Evolutionary conservation across 1,139 yeast species (phyloP).

Genomic region (Geotrichum phurueaensis): DNA sequence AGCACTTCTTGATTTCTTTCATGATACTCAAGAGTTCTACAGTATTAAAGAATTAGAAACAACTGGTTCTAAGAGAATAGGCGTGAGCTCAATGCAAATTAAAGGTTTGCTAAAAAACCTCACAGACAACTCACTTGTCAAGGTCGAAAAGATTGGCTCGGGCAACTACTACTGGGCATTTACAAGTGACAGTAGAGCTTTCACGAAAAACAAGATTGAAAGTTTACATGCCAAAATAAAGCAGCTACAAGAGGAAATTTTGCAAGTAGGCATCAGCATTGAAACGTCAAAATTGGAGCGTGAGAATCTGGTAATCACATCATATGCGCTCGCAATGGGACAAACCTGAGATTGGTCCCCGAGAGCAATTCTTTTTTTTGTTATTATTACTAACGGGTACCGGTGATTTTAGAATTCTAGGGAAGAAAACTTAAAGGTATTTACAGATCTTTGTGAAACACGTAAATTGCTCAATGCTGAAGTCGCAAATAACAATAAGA

Average conservation of each 20-base stretch:
- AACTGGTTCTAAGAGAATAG: slow-evolving; percentile 42
- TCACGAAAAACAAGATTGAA: slow-evolving; percentile 17
- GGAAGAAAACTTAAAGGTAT: not conserved
- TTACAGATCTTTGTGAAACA: not conserved
- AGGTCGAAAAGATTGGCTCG: slow-evolving; percentile 49
- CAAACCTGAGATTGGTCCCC: not conserved
- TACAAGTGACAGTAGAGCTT: slow-evolving; percentile 36
- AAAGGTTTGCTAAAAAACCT: slow-evolving; percentile 44
- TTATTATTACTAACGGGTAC: not conserved
- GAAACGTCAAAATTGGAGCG: slow-evolving; percentile 14
- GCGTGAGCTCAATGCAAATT: slow-evolving; percentile 46
- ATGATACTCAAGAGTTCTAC: slow-evolving; percentile 39
- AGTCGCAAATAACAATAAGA: slow-evolving; percentile 28
- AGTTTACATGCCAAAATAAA: slow-evolving; percentile 20
- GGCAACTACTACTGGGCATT: slow-evolving; percentile 53
- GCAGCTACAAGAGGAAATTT: slow-evolving; percentile 11
- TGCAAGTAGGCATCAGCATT: slow-evolving; percentile 4
- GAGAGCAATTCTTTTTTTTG: not conserved
- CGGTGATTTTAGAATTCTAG: not conserved
- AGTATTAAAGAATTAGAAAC: slow-evolving; percentile 50
- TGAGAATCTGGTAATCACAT: slow-evolving; percentile 9
- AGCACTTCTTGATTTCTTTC: slow-evolving; percentile 40
- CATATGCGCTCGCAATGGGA: not conserved
- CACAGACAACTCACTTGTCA: slow-evolving; percentile 44
- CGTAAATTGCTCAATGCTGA: slow-evolving; percentile 21